Evolutionary conservation across 2,329 filamentous ascomycete species (phyloP).

Genomic region (Talaromyces verruculosus): DNA sequence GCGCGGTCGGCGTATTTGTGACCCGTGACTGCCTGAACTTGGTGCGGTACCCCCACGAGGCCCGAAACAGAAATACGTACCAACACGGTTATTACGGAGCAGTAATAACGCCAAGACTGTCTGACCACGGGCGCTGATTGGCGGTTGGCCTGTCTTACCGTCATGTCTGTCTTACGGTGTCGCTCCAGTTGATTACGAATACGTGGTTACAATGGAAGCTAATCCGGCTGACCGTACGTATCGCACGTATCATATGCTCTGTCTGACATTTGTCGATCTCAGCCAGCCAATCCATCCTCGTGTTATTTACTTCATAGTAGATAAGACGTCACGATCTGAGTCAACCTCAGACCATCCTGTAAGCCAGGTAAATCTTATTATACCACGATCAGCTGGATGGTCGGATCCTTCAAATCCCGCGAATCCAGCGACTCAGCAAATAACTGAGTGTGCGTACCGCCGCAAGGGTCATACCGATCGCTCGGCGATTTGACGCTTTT

Average conservation of each 20-base stretch:
- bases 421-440: background rate
- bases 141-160: background rate
- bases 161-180: constrained; percentile 7
- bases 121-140: constrained; percentile 4
- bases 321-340: background rate
- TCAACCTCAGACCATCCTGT: background rate
- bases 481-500: background rate
- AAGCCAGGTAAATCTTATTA: background rate
- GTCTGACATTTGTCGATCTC: background rate
- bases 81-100: constrained; percentile 21
- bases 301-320: background rate
- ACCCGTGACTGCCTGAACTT: constrained; percentile 15
- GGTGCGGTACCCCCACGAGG: constrained; percentile 1
- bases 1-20: constrained; percentile 20
- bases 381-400: background rate
- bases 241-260: constrained; percentile 10
- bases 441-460: background rate
- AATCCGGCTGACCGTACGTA: constrained; percentile 6
- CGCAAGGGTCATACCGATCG: background rate
- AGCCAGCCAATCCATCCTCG: background rate
- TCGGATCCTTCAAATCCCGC: background rate
- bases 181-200: constrained; percentile 13
- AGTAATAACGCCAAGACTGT: constrained; percentile 2
- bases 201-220: constrained; percentile 6
- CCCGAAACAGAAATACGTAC: constrained; percentile 10